These are phyloP conservation scores for Lactarius psammicola DNA, from an alignment of 768 basidiomycete genomes.

Conservation along the genomic window DNA sequence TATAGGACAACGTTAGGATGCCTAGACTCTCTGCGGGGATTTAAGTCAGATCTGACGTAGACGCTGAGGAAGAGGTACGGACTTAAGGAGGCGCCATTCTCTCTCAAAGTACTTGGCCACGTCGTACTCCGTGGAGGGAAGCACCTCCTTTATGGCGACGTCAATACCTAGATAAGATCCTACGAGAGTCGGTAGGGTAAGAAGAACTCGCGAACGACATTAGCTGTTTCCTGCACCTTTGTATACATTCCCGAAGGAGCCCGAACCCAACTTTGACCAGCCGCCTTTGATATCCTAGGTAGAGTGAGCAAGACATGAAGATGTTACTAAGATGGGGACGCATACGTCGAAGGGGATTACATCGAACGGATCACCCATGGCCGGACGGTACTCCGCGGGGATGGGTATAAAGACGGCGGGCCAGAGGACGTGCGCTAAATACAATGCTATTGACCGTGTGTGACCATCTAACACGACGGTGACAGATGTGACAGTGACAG, in stretches of 20 bases:
- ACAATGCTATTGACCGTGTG: neutral
- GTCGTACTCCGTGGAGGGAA: slow-evolving; percentile 89
- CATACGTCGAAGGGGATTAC: slow-evolving; percentile 82
- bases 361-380: slow-evolving; percentile 74
- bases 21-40: slow-evolving; percentile 60
- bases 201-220: slow-evolving; percentile 20
- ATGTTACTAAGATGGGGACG: slow-evolving; percentile 6
- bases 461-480: neutral
- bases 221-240: slow-evolving; percentile 55
- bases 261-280: slow-evolving; percentile 89
- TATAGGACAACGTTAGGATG: slow-evolving; percentile 94
- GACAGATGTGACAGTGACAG: neutral
- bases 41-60: slow-evolving; percentile 19
- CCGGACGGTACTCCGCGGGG: neutral
- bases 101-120: slow-evolving; percentile 97
- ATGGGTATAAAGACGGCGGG: neutral
- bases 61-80: slow-evolving; percentile 28
- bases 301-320: slow-evolving; percentile 6
- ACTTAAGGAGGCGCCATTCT: slow-evolving; percentile 98
- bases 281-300: slow-evolving; percentile 78
- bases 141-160: slow-evolving; percentile 94
- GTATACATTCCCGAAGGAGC: slow-evolving; percentile 91
- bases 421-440: neutral
- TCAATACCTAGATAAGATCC: slow-evolving; percentile 93
- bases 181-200: slow-evolving; percentile 32